Evolutionary conservation across 2,329 filamentous ascomycete genomes (phyloP).

Genomic region (Lachnellula occidentalis): DNA sequence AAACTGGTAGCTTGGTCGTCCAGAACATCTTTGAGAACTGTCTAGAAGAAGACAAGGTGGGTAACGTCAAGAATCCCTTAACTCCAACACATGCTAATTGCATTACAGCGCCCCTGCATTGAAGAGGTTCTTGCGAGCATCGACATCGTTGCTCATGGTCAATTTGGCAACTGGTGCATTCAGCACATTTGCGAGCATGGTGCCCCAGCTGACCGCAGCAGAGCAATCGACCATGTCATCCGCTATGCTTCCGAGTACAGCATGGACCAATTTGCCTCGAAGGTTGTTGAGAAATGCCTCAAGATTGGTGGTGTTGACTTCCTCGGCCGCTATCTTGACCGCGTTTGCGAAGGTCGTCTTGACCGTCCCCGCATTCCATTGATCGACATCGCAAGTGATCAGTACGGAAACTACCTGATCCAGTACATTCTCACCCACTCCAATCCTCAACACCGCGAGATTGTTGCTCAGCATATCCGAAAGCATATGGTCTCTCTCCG

Average conservation of each 20-base stretch:
- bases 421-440: constrained; percentile 95
- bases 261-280: constrained; percentile 98
- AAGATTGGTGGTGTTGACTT: constrained; percentile 94
- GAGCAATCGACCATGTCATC: constrained; percentile 92
- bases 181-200: constrained; percentile 99
- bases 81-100: constrained; percentile 15
- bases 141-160: constrained; percentile 91
- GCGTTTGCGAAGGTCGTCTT: constrained; percentile 83
- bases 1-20: constrained; percentile 95
- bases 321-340: constrained; percentile 83
- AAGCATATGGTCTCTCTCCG: constrained; percentile 99
- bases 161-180: constrained; percentile 99
- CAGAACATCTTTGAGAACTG: constrained; percentile 99
- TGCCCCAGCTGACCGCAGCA: constrained; percentile 80
- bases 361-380: constrained; percentile 93
- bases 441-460: constrained; percentile 79
- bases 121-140: constrained; percentile 94
- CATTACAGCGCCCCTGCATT: constrained; percentile 80
- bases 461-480: constrained; percentile 88
- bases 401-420: constrained; percentile 97
- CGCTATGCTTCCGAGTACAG: constrained; percentile 92
- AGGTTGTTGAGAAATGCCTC: constrained; percentile 97
- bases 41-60: constrained; percentile 94
- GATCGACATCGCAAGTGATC: constrained; percentile 97
- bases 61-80: constrained; percentile 12